phyloP scores from a whole-genome alignment of 2,329 filamentous ascomycete species.

The Pestalotiopsis sp. region DNA sequence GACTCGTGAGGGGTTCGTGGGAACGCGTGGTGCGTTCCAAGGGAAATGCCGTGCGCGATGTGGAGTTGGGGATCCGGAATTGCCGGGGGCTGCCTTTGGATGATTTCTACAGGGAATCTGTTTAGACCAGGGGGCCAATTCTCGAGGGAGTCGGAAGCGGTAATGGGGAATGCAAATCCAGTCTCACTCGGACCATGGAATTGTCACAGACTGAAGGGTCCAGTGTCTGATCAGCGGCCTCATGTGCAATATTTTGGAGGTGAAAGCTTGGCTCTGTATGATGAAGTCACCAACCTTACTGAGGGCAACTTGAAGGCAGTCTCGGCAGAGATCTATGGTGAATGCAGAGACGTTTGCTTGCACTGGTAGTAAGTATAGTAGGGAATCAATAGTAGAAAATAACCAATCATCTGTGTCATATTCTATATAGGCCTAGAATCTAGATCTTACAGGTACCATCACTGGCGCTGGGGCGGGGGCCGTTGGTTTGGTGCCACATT shows the following conservation, averaged over 20 bases:
- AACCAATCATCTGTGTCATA: not conserved
- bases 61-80: not conserved
- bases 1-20: constrained; percentile 6
- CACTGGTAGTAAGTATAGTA: not conserved
- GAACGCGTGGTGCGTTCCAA: constrained; percentile 1
- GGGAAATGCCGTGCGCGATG: constrained; percentile 6
- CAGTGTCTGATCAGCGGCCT: not conserved
- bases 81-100: not conserved
- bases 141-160: not conserved
- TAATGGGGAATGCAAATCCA: not conserved
- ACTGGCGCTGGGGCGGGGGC: not conserved
- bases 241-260: not conserved
- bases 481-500: not conserved
- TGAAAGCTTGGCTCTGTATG: not conserved
- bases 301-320: not conserved
- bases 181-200: not conserved
- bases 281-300: not conserved
- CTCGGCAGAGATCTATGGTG: not conserved
- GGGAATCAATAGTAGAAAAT: not conserved
- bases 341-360: not conserved
- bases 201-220: not conserved
- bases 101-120: no score
- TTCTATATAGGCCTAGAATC: not conserved
- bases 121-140: no score
- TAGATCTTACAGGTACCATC: not conserved